Evolutionary conservation across 164 flowering plant genomes (phyloP), one percentile per base, ranked within the genome.

Genomic region (Litsea cubeba): DNA sequence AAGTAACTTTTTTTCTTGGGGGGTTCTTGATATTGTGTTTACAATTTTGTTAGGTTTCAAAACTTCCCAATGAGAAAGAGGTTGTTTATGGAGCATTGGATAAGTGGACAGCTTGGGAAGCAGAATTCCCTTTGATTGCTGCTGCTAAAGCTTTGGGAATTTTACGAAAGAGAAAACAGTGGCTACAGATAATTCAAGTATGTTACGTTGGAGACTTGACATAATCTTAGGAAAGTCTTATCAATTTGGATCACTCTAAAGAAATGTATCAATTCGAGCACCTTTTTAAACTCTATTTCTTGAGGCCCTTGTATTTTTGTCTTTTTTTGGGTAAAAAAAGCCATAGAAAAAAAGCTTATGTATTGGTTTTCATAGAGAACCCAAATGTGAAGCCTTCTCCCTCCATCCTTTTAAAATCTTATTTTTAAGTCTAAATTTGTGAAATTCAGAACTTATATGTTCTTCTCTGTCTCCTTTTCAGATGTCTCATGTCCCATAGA

Each of bases 41-140:
- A 8, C 46, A 40, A 25, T 40, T 69, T 25, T 80, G 60, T 46
- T 82, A 95, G 99, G 79, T 95, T 63, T 88, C 91, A 35, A 87
- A 75, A 30, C 87, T 91, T 76, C 90, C 99, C 3, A 88, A 88
- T 82, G 98, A 93, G 78, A 95, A 90, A 82, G 94, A 90, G 78
- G 88, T 85, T 58, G 88, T 95, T 24, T 92, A 89, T 85, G 87
- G 88, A 69, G 99, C 97, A 72, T 76, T 95, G 62, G 92, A 95
- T 82, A 86, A 95, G 80, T 95, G 99, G 99, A 74, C 75, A 26
- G 99, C 93, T 67, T 93, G 97, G 97, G 99, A 95, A 81, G 57
- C 86, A 7, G 98, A 95, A 77, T 95, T 95, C 72, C 98, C 98
- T 26, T 69, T 91, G 79, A 83, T 93, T 83, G 94, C 99, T 26